phyloP scores from a whole-genome alignment of 2,329 filamentous ascomycete genomes.

The Ambrosiella xylebori region DNA sequence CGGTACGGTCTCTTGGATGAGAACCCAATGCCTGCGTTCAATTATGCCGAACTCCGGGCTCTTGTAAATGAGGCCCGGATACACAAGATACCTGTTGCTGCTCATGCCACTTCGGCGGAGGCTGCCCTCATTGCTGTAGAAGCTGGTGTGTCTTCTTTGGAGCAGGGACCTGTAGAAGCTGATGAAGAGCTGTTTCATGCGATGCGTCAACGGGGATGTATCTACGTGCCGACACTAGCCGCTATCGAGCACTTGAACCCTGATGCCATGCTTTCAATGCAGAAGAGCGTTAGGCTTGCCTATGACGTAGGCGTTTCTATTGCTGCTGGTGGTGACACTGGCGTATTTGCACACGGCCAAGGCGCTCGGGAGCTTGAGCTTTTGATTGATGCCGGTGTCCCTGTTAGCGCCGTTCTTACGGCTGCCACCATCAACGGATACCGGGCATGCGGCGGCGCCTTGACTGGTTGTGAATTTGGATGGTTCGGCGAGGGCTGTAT shows the following conservation, averaged over 20 bases:
- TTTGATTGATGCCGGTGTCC: conserved; percentile 33
- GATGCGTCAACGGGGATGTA: conserved; percentile 27
- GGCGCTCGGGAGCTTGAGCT: conserved; percentile 36
- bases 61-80: conserved; percentile 30
- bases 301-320: conserved; percentile 30
- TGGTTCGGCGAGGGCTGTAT: conserved; percentile 30
- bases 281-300: conserved; percentile 27
- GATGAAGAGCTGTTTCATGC: conserved; percentile 25
- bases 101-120: conserved; percentile 25
- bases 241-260: conserved; percentile 23
- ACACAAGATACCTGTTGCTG: conserved; percentile 25
- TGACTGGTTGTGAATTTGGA: conserved; percentile 24
- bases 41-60: conserved; percentile 31
- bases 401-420: conserved; percentile 31
- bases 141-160: conserved; percentile 30
- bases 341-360: conserved; percentile 34
- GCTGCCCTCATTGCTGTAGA: conserved; percentile 28
- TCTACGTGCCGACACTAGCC: conserved; percentile 36
- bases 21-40: conserved; percentile 27
- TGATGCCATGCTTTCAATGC: conserved; percentile 18
- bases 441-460: conserved; percentile 32
- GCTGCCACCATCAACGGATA: conserved; percentile 35
- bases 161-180: conserved; percentile 25
- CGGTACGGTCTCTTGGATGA: conserved; percentile 17
- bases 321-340: conserved; percentile 36